Evolutionary conservation across 1,284 basidiomycete species (phyloP), one percentile per base, ranked within the genome.

Genomic region (Inonotus obliquus): DNA sequence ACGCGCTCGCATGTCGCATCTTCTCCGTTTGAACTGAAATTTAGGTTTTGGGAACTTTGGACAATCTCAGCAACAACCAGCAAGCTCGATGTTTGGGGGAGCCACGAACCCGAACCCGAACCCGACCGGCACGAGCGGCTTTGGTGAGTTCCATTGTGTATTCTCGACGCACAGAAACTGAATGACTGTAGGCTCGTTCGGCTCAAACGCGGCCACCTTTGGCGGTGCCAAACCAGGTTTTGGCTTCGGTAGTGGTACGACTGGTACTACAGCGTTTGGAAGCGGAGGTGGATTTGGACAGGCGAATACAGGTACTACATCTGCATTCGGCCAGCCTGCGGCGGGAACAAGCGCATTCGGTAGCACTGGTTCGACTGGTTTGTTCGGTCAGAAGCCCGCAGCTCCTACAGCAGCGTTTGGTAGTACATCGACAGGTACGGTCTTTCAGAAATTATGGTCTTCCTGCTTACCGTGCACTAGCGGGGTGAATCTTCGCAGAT

Each of bases 51-150:
- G 74, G 67, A 72, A 77, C 51, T 82, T 82, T 71, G 75, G 77
- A 63, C 77, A 80, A 70, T 73, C 75, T 66, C 81, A 79, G 65
- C 76, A 78, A 65, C 78, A 84, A 67, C 81, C 80, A 67, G 85
- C 85, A 1, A 92, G 92, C 66, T 86, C 91, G 48, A 90, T 91
- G 86, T 91, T 91, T 72, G 89, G 89, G 61, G 82, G 79, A 67
- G 69, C 86, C 56, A 76, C 74, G 54, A 72, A 44, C 41, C 13
- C 69, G 54, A 68, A 44, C 41, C 13, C 69, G 54, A 68, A 71
- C 58, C 70, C 73, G 13, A 68, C 75, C 2, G 74, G 75, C 13
- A 70, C 76, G 27, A 69, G 81, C 60, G 79, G 79, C 63, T 91
- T 91, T 74, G 86, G 89, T 89, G 69, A 66, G 81, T 73, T 35